Conservation (phyloP, 495 filamentous ascomycete genomes). For the Apiosordaria backusii region DNA sequence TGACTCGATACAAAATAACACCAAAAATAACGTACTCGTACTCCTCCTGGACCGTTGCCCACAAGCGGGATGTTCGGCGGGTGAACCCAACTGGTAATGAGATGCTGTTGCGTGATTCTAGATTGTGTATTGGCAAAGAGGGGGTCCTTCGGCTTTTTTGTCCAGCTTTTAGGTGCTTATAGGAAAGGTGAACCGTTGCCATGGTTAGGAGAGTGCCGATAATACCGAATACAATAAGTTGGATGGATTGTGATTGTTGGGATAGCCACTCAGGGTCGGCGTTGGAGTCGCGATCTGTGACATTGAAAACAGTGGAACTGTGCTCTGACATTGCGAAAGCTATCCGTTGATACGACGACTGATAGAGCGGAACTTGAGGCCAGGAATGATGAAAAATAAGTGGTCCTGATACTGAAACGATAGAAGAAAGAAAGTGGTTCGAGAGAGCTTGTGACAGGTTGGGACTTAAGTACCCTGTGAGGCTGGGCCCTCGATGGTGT, state of each 20-base stretch:
- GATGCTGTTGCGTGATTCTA: not conserved
- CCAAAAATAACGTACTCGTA: not conserved
- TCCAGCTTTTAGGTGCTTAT: not conserved
- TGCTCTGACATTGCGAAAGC: too few species aligned
- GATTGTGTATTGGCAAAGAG: not conserved
- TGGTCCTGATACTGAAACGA: too few species aligned
- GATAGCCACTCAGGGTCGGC: not conserved
- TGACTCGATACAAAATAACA: too few species aligned
- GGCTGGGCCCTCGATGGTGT: too few species aligned
- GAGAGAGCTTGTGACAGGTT: too few species aligned
- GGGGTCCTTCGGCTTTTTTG: not conserved
- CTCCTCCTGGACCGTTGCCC: not conserved
- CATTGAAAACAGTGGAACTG: not conserved
- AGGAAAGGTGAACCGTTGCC: not conserved
- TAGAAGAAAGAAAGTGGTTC: too few species aligned
- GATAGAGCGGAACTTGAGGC: too few species aligned
- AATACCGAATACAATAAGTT: not conserved
- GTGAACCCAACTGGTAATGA: not conserved
- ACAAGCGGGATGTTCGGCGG: not conserved
- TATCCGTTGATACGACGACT: too few species aligned
- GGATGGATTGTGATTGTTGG: not conserved
- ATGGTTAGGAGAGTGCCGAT: not conserved
- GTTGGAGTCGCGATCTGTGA: not conserved
- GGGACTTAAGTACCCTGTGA: too few species aligned
- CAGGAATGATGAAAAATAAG: too few species aligned